phyloP scores from a whole-genome alignment of 1,284 basidiomycete species.

The Schizopora paradoxa region DNA sequence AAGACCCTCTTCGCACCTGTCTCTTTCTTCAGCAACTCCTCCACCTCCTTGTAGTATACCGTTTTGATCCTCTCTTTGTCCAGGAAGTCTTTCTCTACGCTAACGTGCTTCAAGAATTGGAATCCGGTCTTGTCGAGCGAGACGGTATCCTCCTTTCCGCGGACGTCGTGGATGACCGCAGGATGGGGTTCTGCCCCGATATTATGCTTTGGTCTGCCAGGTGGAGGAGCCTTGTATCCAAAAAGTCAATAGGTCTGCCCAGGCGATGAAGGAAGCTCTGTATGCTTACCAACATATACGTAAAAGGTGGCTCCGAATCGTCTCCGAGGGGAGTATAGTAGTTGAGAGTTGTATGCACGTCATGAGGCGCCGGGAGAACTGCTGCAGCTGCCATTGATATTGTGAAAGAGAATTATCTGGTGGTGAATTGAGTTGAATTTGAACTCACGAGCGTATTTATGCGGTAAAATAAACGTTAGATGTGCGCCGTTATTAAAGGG shows the following conservation, averaged over 20 bases:
- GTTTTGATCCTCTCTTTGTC: slow-evolving; percentile 22
- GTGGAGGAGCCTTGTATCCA: slow-evolving; percentile 23
- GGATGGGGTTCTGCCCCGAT: slow-evolving; percentile 21
- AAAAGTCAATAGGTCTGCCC: too few relatives aligned
- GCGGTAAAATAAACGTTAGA: too few relatives aligned
- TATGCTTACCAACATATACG: too few relatives aligned
- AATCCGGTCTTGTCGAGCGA: slow-evolving; percentile 22
- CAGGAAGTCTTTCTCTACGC: slow-evolving; percentile 10
- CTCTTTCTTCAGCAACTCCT: slow-evolving; percentile 25
- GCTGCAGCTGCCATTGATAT: too few relatives aligned
- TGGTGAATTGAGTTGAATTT: too few relatives aligned
- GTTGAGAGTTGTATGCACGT: slow-evolving; percentile 5
- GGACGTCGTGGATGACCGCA: slow-evolving; percentile 28
- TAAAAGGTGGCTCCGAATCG: not conserved
- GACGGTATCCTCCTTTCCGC: slow-evolving; percentile 20
- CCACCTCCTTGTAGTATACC: slow-evolving; percentile 26
- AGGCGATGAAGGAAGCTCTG: too few relatives aligned
- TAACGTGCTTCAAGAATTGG: slow-evolving; percentile 13
- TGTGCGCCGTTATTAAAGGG: too few relatives aligned
- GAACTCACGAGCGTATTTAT: too few relatives aligned
- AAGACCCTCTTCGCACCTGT: slow-evolving; percentile 26
- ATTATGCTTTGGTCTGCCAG: slow-evolving; percentile 24
- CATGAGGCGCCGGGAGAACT: not conserved
- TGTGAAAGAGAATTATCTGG: too few relatives aligned
- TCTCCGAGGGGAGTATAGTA: not conserved